Conservation (phyloP, 345 rosid species). For the Eucalyptus erythrocorys region DNA sequence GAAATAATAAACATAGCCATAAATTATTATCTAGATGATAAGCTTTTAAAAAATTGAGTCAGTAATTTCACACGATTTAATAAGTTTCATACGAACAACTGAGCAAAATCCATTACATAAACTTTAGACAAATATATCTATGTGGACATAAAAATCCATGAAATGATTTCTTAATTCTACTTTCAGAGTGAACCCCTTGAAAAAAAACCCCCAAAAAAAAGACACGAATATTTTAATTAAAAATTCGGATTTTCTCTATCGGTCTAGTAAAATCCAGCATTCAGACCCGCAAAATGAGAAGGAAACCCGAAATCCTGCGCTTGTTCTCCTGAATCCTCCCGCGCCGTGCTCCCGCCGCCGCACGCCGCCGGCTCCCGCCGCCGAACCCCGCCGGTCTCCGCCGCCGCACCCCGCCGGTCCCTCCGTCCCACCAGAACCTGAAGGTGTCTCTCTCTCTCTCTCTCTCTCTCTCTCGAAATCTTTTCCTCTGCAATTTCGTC, state of each 20-base stretch:
- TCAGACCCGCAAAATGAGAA: not conserved
- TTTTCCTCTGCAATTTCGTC: not conserved
- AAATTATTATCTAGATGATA: not conserved
- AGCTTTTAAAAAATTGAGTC: rapidly evolving
- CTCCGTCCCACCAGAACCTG: no score
- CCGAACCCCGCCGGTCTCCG: no score
- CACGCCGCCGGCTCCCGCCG: not conserved
- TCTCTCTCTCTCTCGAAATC: not conserved
- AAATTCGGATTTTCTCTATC: not conserved
- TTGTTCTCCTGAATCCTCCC: not conserved
- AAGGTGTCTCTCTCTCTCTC: not conserved
- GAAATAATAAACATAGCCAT: not conserved
- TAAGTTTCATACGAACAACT: rapidly evolving
- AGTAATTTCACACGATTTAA: not conserved
- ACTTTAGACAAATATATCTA: not conserved
- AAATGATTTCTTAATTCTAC: not conserved
- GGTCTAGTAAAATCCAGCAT: not conserved
- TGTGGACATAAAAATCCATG: not conserved
- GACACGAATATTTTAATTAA: not conserved
- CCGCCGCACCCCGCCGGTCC: no score
- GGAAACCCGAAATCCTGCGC: not conserved
- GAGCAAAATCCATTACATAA: not conserved
- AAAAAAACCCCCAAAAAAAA: not conserved
- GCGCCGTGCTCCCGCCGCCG: not conserved
- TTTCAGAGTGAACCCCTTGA: not conserved